A percentile compares a stretch with the other conserved stretches of the same genome.
phyloP scores from a whole-genome alignment of 140 eudicot genomes.

The Flaveria floridana region DNA sequence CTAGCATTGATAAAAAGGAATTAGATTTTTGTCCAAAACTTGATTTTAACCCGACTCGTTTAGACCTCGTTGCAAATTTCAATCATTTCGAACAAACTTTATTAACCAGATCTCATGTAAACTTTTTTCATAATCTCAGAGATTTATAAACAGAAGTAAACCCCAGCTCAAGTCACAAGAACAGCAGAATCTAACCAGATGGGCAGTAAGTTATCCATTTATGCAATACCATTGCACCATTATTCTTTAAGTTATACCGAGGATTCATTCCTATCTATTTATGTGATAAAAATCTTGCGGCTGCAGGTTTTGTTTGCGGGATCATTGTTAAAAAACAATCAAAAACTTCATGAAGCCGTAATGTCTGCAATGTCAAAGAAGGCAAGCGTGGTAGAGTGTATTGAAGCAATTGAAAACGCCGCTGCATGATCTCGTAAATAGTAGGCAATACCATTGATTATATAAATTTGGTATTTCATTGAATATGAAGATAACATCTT shows the following conservation, averaged over 20 bases:
- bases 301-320: slow-evolving; percentile 82
- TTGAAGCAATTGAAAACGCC: slow-evolving; percentile 86
- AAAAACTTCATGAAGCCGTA: slow-evolving; percentile 70
- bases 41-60: neutral
- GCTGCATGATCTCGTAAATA: slow-evolving; percentile 24
- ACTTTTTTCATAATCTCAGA: slow-evolving; percentile 45
- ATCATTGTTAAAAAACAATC: slow-evolving; percentile 73
- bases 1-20: neutral
- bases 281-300: neutral
- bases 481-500: neutral
- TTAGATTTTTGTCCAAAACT: neutral
- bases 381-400: slow-evolving; percentile 84
- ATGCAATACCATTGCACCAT: neutral
- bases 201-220: slow-evolving; percentile 78
- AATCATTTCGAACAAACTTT: neutral
- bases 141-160: slow-evolving; percentile 85
- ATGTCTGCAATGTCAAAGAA: slow-evolving; percentile 81
- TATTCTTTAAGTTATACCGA: neutral
- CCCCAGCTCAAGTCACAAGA: slow-evolving; percentile 72
- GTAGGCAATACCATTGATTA: neutral
- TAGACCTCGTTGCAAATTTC: neutral
- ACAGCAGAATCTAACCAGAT: slow-evolving; percentile 95
- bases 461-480: neutral
- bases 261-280: neutral
- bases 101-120: neutral